phyloP scores from a whole-genome alignment of 768 basidiomycete genomes.

The Pleurotus eryngii region DNA sequence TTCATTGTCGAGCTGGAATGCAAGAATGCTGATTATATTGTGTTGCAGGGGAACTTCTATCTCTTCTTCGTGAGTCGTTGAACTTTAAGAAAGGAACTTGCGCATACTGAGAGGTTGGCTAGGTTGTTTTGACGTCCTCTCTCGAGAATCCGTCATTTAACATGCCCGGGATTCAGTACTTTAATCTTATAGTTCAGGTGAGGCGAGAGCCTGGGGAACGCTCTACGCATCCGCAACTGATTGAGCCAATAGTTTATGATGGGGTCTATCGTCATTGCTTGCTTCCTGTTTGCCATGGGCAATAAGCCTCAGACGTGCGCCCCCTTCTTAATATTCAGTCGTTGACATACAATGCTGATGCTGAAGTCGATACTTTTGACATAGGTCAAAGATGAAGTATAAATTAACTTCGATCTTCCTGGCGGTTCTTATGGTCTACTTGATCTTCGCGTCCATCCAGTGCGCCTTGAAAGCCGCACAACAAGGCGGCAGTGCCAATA shows the following conservation, averaged over 20 bases:
- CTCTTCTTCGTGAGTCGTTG: conserved; percentile 75
- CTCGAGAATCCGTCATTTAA: conserved; percentile 72
- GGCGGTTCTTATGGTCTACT: conserved; percentile 77
- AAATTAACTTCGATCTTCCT: conserved; percentile 71
- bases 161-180: conserved; percentile 60
- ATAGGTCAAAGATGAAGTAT: conserved; percentile 83
- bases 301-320: conserved; percentile 83
- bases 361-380: not conserved
- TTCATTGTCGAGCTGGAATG: not conserved
- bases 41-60: conserved; percentile 83
- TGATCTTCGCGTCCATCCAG: conserved; percentile 77
- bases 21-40: not conserved
- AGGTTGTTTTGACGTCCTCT: conserved; percentile 88
- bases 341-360: not conserved
- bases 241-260: conserved; percentile 61
- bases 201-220: not conserved
- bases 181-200: conserved; percentile 78
- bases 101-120: conserved; percentile 4
- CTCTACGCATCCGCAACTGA: conserved; percentile 1
- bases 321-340: not conserved
- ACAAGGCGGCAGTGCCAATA: conserved; percentile 64
- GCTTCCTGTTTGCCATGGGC: conserved; percentile 94
- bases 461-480: conserved; percentile 72
- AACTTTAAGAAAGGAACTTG: not conserved
- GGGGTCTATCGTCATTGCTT: conserved; percentile 81